These are phyloP conservation scores for Chalciporus chontae DNA, from an alignment of 768 basidiomycete genomes.

Conservation along the genomic window DNA sequence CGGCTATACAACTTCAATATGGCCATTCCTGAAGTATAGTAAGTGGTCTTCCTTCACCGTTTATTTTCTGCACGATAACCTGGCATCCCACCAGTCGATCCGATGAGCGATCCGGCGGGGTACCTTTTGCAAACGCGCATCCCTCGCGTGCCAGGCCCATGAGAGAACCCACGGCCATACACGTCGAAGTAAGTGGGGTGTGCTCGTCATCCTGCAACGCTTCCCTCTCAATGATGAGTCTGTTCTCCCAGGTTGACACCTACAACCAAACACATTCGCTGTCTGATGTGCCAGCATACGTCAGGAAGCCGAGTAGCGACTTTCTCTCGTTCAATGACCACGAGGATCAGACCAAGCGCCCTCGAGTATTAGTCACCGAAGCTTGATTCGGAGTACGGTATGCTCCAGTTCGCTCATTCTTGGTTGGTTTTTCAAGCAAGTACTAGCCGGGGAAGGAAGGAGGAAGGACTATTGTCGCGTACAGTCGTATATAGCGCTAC, in stretches of 20 bases:
- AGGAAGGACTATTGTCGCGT: not conserved
- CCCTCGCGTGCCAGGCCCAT: constrained; percentile 14
- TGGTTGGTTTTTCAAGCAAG: not conserved
- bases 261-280: constrained; percentile 23
- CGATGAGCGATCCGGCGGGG: constrained; percentile 17
- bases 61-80: not conserved
- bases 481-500: not conserved
- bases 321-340: constrained; percentile 23
- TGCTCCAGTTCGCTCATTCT: not conserved
- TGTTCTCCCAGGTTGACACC: constrained; percentile 25
- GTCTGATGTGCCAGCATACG: constrained; percentile 22
- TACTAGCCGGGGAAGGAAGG: not conserved
- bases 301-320: constrained; percentile 21
- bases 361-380: constrained; percentile 7
- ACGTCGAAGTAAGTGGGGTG: constrained; percentile 32
- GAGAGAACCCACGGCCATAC: constrained; percentile 23
- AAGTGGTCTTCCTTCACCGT: constrained; percentile 7
- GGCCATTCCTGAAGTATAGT: constrained; percentile 28
- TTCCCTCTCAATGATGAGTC: constrained; percentile 1
- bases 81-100: constrained; percentile 14
- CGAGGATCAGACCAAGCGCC: constrained; percentile 14
- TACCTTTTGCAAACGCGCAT: constrained; percentile 13
- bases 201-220: not conserved
- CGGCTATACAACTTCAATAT: constrained; percentile 49
- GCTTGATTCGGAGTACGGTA: constrained; percentile 1